Conservation (phyloP, 2,329 filamentous ascomycete genomes). For the Nothophaeocryptopus gaeumannii region DNA sequence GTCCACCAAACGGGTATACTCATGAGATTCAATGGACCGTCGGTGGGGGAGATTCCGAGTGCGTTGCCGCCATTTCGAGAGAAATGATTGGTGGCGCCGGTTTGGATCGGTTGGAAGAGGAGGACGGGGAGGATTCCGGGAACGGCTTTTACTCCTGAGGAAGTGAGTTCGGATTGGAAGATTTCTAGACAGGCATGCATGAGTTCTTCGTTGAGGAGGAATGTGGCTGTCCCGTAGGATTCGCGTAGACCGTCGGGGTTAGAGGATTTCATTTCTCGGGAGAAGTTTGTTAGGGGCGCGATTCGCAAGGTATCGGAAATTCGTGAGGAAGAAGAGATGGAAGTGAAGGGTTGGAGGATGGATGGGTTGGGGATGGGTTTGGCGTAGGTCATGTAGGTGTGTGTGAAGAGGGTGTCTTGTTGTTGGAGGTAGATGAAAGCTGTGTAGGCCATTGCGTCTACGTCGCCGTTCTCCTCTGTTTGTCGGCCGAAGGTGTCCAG, state of each 20-base stretch:
- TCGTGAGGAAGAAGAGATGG: background rate
- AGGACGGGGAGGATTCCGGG: slow-evolving; percentile 11
- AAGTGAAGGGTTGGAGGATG: slow-evolving; percentile 11
- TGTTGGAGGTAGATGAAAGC: slow-evolving; percentile 4
- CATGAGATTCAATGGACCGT: slow-evolving; percentile 13
- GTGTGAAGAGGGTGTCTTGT: background rate
- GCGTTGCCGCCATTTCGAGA: slow-evolving; percentile 14
- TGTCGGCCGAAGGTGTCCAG: slow-evolving; percentile 3
- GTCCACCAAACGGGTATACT: slow-evolving; percentile 6
- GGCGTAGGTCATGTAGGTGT: slow-evolving; percentile 4
- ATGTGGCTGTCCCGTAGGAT: slow-evolving; percentile 13
- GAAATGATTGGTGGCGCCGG: slow-evolving; percentile 4
- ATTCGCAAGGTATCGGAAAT: background rate
- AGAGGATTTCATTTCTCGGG: slow-evolving; percentile 1
- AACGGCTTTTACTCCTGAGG: slow-evolving; percentile 4
- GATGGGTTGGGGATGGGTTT: slow-evolving; percentile 1
- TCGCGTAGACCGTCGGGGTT: slow-evolving; percentile 15
- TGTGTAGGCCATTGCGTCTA: slow-evolving; percentile 8
- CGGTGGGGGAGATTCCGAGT: slow-evolving; percentile 5
- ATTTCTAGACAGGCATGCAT: background rate
- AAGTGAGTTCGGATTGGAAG: slow-evolving; percentile 5
- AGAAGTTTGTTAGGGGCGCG: slow-evolving; percentile 9
- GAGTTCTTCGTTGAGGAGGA: slow-evolving; percentile 5
- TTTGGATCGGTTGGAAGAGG: slow-evolving; percentile 7
- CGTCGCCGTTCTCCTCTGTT: background rate